These are phyloP conservation scores for Aspergillus conjunctus DNA, from an alignment of 495 filamentous ascomycete species.

Conservation along the genomic window DNA sequence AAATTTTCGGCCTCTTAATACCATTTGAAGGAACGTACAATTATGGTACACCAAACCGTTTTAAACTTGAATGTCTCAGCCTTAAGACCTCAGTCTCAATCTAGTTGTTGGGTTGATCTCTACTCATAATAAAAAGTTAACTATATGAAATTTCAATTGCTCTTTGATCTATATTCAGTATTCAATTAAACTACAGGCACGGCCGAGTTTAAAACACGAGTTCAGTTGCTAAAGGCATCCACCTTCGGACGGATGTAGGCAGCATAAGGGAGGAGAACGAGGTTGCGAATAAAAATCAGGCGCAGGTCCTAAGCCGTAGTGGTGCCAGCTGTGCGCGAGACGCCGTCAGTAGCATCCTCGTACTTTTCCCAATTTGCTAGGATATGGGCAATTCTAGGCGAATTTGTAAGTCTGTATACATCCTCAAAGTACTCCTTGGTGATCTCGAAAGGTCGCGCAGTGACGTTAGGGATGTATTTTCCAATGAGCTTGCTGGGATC, in stretches of 20 bases:
- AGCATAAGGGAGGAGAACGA: no score
- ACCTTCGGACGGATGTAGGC: not conserved
- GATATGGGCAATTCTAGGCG: slow-evolving; percentile 85
- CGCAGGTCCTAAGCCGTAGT: slow-evolving; percentile 14
- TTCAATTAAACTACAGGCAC: not conserved
- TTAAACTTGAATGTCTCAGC: no score
- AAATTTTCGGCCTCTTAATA: no score
- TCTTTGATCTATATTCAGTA: not conserved
- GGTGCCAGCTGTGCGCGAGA: slow-evolving; percentile 20
- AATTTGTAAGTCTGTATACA: slow-evolving; percentile 90
- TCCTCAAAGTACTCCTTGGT: slow-evolving; percentile 99
- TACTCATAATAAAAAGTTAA: not conserved
- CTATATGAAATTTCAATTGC: not conserved
- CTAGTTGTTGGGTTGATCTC: not conserved
- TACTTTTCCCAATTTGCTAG: slow-evolving; percentile 82
- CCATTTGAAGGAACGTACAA: no score
- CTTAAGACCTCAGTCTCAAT: no score
- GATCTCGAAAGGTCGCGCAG: slow-evolving; percentile 89
- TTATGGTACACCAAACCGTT: no score
- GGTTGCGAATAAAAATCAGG: not conserved
- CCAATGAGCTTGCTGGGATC: slow-evolving; percentile 94
- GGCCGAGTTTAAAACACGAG: not conserved
- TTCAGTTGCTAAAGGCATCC: not conserved
- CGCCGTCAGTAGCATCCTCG: slow-evolving; percentile 49
- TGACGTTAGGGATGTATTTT: slow-evolving; percentile 99